Evolutionary conservation across 2,329 filamentous ascomycete species (phyloP), one percentile per base, ranked within the genome.

Genomic region (Rutstroemia sp.): DNA sequence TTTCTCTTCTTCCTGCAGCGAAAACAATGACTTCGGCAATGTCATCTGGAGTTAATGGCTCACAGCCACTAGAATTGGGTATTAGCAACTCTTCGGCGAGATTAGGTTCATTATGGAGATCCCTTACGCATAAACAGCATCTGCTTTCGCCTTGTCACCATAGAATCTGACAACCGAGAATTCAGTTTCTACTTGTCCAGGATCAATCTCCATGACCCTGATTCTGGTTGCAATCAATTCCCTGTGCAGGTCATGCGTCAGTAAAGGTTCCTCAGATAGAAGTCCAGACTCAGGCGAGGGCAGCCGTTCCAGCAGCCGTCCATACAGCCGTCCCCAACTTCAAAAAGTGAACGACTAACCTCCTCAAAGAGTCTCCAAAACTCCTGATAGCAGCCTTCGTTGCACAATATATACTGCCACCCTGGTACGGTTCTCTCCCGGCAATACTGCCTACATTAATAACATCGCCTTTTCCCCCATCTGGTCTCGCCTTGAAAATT

Each of bases 361-460:
- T 89, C 63, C 92, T 80, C 70, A 96, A 73, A 10, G 86, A 80
- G 56, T 95, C 90, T 0, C 89, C 91, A 74, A 95, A 96, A 63
- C 80, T 87, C 65, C 87, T 82, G 56, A 96, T 87, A 1, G 92
- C 92, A 19, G 91, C 90, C 74, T 96, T 96, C 58, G 88, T 92
- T 1, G 91, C 90, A 72, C 92, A 96, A 79, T 96, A 96, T 69
- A 96, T 95, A 70, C 85, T 85, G 27, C 92, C 92, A 50, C 90
- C 90, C 1, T 83, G 77, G 71, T 96, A 96, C 10, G 89, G 81
- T 65, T 95, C 91, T 46, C 91, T 81, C 30, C 90, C 92, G n/a
- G 92, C 92, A 68, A 96, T 92, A 63, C 86, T 91, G 60, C 92
- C 92, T 67, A 96, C 85, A 70, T 96, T 97, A 75, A 99, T 95